A percentile compares a stretch with the other conserved stretches of the same genome.
Evolutionary conservation across 108 stramenopile species (phyloP).

Genomic region (Cyclotella cryptica): DNA sequence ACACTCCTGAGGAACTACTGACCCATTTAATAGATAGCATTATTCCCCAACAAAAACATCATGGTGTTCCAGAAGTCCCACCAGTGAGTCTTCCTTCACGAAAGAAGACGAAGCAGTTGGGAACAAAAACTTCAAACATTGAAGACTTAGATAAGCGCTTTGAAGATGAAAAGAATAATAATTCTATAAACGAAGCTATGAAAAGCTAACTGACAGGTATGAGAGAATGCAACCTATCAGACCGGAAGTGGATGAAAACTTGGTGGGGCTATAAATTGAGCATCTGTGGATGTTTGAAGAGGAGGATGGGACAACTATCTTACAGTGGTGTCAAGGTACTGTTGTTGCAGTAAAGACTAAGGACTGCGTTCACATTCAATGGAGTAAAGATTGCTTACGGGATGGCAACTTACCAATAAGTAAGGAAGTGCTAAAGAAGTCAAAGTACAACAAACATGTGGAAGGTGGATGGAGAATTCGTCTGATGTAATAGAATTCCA

Average conservation of each 20-base stretch:
- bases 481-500: background rate
- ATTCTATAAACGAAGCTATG: background rate
- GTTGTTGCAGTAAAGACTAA: no score
- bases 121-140: background rate
- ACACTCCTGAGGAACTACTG: background rate
- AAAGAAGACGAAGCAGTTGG: background rate
- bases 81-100: background rate
- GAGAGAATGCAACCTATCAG: background rate
- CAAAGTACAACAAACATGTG: conserved; percentile 7
- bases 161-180: background rate
- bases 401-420: background rate
- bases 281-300: no score
- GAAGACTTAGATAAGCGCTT: background rate
- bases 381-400: no score
- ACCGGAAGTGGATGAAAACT: no score
- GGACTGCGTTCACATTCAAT: no score
- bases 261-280: no score
- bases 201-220: background rate
- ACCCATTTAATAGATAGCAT: background rate
- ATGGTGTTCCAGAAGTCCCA: background rate
- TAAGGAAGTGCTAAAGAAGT: background rate
- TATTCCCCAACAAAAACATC: background rate
- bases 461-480: background rate
- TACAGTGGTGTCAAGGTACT: no score
- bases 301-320: no score